Evolutionary conservation across 208 protist species (phyloP).

Genomic region (Porcisia deanei): DNA sequence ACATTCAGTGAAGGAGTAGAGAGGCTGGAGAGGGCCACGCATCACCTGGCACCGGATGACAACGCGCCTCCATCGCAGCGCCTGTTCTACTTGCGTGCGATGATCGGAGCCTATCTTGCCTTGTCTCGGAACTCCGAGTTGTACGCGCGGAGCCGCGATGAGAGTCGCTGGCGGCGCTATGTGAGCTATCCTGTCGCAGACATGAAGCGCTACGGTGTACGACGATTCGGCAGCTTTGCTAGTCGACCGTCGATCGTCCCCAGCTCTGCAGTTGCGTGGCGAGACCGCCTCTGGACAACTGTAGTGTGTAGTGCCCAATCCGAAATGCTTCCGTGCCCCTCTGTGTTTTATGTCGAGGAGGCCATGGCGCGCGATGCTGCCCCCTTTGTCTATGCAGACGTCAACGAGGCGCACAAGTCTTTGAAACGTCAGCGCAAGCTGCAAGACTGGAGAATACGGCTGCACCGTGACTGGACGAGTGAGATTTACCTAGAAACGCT

Average conservation of each 20-base stretch:
- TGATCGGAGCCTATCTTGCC: conserved; percentile 56
- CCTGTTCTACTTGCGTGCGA: conserved; percentile 46
- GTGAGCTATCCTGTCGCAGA: conserved; percentile 55
- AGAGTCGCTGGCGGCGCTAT: conserved; percentile 43
- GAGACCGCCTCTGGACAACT: conserved; percentile 30
- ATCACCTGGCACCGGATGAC: conserved; percentile 34
- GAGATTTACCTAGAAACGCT: conserved; percentile 60
- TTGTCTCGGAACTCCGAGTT: conserved; percentile 51
- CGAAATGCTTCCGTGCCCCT: conserved; percentile 66
- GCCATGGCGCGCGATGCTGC: conserved; percentile 36
- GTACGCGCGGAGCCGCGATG: conserved; percentile 70
- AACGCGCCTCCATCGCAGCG: conserved; percentile 29
- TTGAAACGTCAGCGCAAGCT: conserved; percentile 25
- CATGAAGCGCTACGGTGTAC: conserved; percentile 51
- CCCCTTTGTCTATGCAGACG: conserved; percentile 31
- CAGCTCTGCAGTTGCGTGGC: conserved; percentile 14
- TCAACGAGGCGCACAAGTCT: conserved; percentile 33
- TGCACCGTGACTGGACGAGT: conserved; percentile 56
- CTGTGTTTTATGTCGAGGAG: conserved; percentile 51
- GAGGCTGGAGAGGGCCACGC: conserved; percentile 65
- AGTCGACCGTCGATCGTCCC: background rate
- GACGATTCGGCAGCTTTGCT: conserved; percentile 20
- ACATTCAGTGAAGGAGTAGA: conserved; percentile 69
- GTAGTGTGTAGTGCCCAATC: conserved; percentile 56
- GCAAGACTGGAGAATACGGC: conserved; percentile 27